Conservation (phyloP, 768 basidiomycete genomes). For the Hygrocybe coccinea region DNA sequence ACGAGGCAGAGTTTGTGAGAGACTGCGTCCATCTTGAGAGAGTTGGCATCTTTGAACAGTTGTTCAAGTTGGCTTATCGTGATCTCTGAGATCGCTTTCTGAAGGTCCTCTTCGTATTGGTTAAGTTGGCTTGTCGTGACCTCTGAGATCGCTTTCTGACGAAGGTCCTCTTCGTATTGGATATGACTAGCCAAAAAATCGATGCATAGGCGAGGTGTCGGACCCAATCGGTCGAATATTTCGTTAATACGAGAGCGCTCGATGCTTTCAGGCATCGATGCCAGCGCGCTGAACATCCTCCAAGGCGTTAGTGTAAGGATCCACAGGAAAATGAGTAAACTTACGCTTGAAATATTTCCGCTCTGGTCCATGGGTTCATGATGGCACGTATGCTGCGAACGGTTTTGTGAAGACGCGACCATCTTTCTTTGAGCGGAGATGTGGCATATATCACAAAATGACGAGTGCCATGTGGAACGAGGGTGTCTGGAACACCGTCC, state of each 20-base stretch:
- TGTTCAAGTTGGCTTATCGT: constrained; percentile 4
- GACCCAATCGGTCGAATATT: constrained; percentile 13
- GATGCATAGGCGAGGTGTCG: constrained; percentile 15
- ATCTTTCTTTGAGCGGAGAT: constrained; percentile 10
- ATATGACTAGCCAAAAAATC: background rate
- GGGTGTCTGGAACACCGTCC: constrained; percentile 6
- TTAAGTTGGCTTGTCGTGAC: background rate
- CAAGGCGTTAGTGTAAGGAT: constrained; percentile 2
- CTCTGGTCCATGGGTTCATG: constrained; percentile 17
- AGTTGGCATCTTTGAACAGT: constrained; percentile 6
- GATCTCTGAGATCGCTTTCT: background rate
- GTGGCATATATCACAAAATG: constrained; percentile 13
- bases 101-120: background rate
- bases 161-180: background rate
- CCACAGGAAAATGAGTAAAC: constrained; percentile 3
- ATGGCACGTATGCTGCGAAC: constrained; percentile 10
- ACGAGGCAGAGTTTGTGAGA: constrained; percentile 14
- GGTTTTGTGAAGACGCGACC: constrained; percentile 10
- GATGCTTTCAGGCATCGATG: background rate
- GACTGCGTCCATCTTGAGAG: constrained; percentile 6
- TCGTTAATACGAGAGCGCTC: constrained; percentile 2
- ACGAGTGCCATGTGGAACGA: constrained; percentile 4
- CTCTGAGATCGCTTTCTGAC: background rate
- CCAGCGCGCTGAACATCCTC: constrained; percentile 2
- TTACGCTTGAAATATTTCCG: constrained; percentile 14